These are phyloP conservation scores for Trichoderma lentiforme DNA, from an alignment of 2,329 filamentous ascomycete species.

Conservation along the genomic window DNA sequence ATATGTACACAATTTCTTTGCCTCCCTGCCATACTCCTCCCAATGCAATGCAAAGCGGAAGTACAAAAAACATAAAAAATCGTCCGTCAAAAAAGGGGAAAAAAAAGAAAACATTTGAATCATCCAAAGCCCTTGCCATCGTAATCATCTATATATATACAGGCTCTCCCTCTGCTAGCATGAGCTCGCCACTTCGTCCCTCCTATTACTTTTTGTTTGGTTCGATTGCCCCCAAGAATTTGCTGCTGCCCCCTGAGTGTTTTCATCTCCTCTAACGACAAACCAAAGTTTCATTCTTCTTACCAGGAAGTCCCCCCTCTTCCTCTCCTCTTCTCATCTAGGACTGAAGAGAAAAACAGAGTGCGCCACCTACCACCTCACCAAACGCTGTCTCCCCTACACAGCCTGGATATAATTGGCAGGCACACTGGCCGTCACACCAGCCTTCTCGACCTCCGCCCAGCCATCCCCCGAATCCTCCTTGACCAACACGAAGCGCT, in stretches of 20 bases:
- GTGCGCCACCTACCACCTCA: neutral
- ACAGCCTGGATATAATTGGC: constrained; percentile 87
- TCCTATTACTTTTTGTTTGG: neutral
- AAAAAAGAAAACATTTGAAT: neutral
- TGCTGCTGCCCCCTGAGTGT: neutral
- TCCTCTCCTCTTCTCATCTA: neutral
- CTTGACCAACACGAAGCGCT: constrained; percentile 84
- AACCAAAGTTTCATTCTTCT: neutral
- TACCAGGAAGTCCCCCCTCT: neutral
- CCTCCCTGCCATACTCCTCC: neutral
- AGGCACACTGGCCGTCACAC: constrained; percentile 81
- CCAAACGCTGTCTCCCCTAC: constrained; percentile 35
- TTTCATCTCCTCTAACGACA: neutral
- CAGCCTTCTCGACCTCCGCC: constrained; percentile 93
- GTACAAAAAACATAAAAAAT: neutral
- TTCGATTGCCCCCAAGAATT: neutral
- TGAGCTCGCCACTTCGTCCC: neutral
- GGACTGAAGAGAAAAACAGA: neutral
- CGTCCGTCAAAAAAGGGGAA: neutral
- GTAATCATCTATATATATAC: neutral
- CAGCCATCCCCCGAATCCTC: constrained; percentile 91
- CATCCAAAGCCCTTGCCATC: neutral
- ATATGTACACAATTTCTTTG: neutral
- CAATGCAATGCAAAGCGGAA: neutral
- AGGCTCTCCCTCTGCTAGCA: neutral